A percentile compares a stretch with the other conserved stretches of the same genome.
Evolutionary conservation across 352 stramenopile species (phyloP).

Genomic region (Phytopythium oedochilum): DNA sequence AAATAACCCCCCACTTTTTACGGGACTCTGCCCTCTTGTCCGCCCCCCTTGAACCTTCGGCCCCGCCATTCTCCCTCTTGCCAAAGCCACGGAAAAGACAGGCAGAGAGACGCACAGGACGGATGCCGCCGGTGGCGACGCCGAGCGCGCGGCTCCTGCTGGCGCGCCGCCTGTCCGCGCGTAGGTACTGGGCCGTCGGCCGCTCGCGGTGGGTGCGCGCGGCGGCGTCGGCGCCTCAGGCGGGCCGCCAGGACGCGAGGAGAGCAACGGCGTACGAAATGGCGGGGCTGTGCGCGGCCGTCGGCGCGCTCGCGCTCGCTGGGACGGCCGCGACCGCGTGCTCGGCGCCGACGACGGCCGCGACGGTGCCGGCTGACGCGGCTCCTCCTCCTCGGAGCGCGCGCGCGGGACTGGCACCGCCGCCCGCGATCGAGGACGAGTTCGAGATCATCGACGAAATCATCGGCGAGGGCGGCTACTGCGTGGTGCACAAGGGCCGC

Average conservation of each 20-base stretch:
- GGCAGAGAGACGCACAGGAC: background rate
- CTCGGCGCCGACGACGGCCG: background rate
- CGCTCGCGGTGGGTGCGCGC: background rate
- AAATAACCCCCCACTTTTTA: too few species aligned
- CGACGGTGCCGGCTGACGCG: background rate
- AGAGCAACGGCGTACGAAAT: background rate
- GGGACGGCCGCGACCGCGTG: background rate
- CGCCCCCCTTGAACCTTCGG: too few species aligned
- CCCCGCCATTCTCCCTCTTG: too few species aligned
- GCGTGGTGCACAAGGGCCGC: slow-evolving; percentile 66
- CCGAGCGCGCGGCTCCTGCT: slow-evolving; percentile 7
- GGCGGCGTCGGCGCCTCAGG: background rate
- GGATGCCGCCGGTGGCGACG: background rate
- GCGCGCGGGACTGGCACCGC: slow-evolving; percentile 2
- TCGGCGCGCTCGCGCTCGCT: background rate
- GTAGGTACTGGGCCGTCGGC: background rate
- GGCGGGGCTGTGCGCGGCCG: slow-evolving; percentile 1
- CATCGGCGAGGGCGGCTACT: slow-evolving; percentile 77
- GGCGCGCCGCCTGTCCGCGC: background rate
- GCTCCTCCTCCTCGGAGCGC: background rate
- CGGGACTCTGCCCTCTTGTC: too few species aligned
- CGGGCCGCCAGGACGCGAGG: background rate
- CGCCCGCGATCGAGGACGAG: slow-evolving; percentile 46
- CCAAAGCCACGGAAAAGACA: background rate
- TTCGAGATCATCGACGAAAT: slow-evolving; percentile 81